Conservation (phyloP, 108 stramenopile genomes). For the Parietichytrium sp. region DNA sequence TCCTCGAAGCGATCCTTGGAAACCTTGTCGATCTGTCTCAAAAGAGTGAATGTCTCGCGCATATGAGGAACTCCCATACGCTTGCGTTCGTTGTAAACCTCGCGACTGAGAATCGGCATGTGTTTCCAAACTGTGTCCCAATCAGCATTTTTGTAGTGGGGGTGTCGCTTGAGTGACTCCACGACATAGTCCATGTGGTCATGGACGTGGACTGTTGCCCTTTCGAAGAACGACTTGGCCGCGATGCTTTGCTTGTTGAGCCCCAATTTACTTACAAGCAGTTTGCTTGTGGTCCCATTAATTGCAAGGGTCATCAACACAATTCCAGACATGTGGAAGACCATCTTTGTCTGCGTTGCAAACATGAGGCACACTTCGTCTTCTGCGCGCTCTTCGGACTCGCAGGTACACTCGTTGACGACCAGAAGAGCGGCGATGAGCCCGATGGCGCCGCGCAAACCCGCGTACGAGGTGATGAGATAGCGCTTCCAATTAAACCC, state of each 20-base stretch:
- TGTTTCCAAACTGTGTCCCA: conserved; percentile 35
- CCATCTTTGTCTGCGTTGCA: neutral
- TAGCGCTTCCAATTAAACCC: conserved; percentile 54
- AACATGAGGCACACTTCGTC: conserved; percentile 9
- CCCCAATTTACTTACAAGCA: neutral
- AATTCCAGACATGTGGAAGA: conserved; percentile 47
- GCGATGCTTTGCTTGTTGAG: neutral
- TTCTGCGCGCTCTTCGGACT: neutral
- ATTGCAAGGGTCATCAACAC: conserved; percentile 45
- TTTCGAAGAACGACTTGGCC: neutral
- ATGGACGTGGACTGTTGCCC: neutral
- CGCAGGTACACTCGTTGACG: neutral
- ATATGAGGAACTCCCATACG: too few species aligned
- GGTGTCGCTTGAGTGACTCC: neutral
- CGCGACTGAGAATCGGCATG: neutral
- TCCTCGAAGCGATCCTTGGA: too few species aligned
- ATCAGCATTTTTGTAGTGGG: neutral
- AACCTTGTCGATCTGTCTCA: too few species aligned
- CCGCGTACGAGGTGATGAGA: conserved; percentile 69
- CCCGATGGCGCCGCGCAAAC: conserved; percentile 79
- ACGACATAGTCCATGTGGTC: neutral
- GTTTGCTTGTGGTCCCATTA: conserved; percentile 43
- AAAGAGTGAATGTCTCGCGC: too few species aligned
- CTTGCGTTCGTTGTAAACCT: neutral
- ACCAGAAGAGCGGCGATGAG: conserved; percentile 74